Base-by-base conservation (phyloP, 2,329 filamentous ascomycete species). In the Xylariomycetidae sp. region DNA sequence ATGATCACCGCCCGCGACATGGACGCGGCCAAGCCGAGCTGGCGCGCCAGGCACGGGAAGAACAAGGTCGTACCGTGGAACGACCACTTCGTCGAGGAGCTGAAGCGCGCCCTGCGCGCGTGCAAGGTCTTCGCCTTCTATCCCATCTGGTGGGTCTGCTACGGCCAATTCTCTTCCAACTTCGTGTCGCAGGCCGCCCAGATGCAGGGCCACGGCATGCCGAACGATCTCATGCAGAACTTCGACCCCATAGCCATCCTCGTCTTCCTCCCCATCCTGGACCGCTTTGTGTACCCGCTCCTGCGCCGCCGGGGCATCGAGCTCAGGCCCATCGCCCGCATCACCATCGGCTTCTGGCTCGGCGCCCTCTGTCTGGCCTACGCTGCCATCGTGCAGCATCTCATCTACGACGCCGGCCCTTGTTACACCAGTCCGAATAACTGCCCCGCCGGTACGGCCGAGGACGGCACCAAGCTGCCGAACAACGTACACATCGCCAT, bases 181-280 rank as follows among this genome's bases (percentile, higher is more conserved):
- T 71, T 82, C 45, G 74, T 80, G 46, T 78, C 78, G 2, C 80
- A 85, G 57, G 69, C 70, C 16, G 63, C 59, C 2, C 61, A 66
- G 42, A 70, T 74, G 81, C 47, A 72, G 17, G 69, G 77, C 4
- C 71, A 81, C 41, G 79, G 80, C 16, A 71, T 85, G 32, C 81
- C 81, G 40, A 85, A 85, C 59, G 81, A 85, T 48, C 62, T 85
- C 44, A 72, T 85, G 62, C 70, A 78, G 44, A 84, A 83, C 57
- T 70, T 85, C 19, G 75, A 85, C 37, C 77, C 81, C 3, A 71
- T 85, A 35, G 70, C 77, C 7, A 73, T 83, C 42, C 69, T 85
- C 40, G 67, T 85, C 41, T 74, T 85, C 52, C 82, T 82, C 10
- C 79, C 80, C 1, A 53, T 85, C 30, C 69, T 78, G 40, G 80